phyloP scores from a whole-genome alignment of 768 basidiomycete species.

The Serpula lacrymans region DNA sequence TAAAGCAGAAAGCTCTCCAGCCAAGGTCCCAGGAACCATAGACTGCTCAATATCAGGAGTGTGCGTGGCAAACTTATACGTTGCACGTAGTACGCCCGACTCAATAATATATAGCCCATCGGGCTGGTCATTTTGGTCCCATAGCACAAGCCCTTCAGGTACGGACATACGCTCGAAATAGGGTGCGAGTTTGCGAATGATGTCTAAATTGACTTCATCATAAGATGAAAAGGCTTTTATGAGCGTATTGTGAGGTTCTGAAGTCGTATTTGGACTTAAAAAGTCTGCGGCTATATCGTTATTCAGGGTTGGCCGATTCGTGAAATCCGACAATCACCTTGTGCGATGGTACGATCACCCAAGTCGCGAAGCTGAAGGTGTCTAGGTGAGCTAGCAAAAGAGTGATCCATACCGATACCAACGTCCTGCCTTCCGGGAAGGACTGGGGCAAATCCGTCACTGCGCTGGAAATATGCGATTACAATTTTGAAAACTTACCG shows the following conservation, averaged over 20 bases:
- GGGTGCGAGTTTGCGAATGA: slow-evolving; percentile 59
- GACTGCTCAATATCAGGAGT: slow-evolving; percentile 73
- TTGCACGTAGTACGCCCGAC: slow-evolving; percentile 79
- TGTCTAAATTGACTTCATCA: slow-evolving; percentile 49
- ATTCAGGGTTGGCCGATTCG: slow-evolving; percentile 3
- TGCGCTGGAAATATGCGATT: not conserved
- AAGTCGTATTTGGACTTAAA: slow-evolving; percentile 28
- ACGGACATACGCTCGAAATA: slow-evolving; percentile 69
- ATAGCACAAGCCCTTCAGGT: slow-evolving; percentile 60
- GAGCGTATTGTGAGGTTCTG: slow-evolving; percentile 73
- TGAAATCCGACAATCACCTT: slow-evolving; percentile 39
- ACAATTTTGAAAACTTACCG: slow-evolving; percentile 35
- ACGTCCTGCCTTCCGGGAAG: slow-evolving; percentile 57
- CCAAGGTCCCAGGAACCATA: slow-evolving; percentile 91
- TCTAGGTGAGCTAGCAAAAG: slow-evolving; percentile 59
- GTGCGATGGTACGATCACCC: slow-evolving; percentile 67
- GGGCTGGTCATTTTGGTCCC: slow-evolving; percentile 71
- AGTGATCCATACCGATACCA: slow-evolving; percentile 42
- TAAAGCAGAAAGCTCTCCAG: slow-evolving; percentile 87
- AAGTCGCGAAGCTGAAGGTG: slow-evolving; percentile 65
- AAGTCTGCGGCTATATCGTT: slow-evolving; percentile 15
- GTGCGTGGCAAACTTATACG: slow-evolving; percentile 74
- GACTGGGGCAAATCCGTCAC: slow-evolving; percentile 27
- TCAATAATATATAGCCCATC: slow-evolving; percentile 91
- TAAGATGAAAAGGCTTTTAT: slow-evolving; percentile 78